A percentile compares a stretch with the other conserved stretches of the same genome.
Evolutionary conservation across 2,329 filamentous ascomycete genomes (phyloP).

Genomic region (Chrysoporthe cubensis): DNA sequence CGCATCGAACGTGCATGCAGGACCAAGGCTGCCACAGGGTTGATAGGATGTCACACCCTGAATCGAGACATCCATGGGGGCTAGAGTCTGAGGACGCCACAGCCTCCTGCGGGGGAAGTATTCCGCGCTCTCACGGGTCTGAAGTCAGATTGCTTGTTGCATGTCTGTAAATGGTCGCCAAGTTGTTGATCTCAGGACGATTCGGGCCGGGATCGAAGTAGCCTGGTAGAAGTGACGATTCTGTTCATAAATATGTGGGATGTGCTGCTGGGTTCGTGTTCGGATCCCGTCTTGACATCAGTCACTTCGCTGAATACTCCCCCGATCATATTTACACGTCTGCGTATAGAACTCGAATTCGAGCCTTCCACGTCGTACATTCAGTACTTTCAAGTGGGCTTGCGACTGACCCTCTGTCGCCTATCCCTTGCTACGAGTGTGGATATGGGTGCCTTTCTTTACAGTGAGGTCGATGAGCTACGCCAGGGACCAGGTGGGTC

Average conservation of each 20-base stretch:
- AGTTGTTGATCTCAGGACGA: background rate
- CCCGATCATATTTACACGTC: background rate
- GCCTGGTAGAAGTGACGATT: background rate
- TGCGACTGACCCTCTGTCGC: background rate
- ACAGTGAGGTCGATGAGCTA: background rate
- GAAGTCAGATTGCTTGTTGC: background rate
- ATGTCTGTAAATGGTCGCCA: background rate
- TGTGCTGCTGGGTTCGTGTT: background rate
- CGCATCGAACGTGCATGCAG: constrained; percentile 3
- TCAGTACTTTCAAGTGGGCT: background rate
- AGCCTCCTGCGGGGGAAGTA: constrained; percentile 1
- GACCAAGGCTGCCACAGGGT: background rate
- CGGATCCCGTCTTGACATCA: background rate
- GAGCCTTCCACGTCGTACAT: background rate
- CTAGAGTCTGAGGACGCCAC: constrained; percentile 3
- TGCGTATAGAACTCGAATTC: background rate
- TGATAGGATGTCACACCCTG: background rate
- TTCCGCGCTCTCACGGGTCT: background rate
- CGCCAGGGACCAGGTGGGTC: background rate
- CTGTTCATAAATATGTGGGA: background rate
- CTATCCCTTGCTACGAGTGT: background rate
- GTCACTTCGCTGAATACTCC: background rate
- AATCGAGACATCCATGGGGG: background rate
- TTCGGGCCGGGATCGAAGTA: constrained; percentile 5
- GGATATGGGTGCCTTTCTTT: background rate